These are phyloP conservation scores for Termitomyces sp. DNA, from an alignment of 1,284 basidiomycete species.

Conservation along the genomic window DNA sequence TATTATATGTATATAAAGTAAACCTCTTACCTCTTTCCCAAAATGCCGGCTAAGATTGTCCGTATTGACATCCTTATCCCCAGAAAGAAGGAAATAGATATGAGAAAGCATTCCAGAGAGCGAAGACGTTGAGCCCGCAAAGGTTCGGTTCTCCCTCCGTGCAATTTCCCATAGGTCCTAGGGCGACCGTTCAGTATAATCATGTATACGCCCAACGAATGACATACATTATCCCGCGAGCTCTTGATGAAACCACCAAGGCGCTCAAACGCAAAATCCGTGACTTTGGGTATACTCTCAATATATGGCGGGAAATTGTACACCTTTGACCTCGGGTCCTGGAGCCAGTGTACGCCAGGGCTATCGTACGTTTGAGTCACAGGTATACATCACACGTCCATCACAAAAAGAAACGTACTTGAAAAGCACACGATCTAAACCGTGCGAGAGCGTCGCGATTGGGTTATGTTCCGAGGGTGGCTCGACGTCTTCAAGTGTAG, in stretches of 20 bases:
- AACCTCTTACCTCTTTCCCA: conserved; percentile 45
- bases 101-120: conserved; percentile 82
- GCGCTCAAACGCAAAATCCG: conserved; percentile 89
- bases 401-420: conserved; percentile 47
- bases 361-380: conserved; percentile 32
- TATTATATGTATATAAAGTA: background rate
- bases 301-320: conserved; percentile 82
- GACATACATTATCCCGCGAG: conserved; percentile 65
- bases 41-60: conserved; percentile 57
- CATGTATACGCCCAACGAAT: background rate
- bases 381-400: background rate
- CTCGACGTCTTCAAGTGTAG: conserved; percentile 35
- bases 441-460: conserved; percentile 72
- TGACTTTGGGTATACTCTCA: conserved; percentile 70
- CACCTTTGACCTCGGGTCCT: conserved; percentile 80
- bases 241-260: conserved; percentile 77
- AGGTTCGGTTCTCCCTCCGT: conserved; percentile 52
- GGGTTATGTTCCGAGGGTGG: conserved; percentile 45
- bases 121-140: conserved; percentile 91
- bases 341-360: conserved; percentile 89
- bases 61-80: conserved; percentile 58
- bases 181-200: conserved; percentile 1
- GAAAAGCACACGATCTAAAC: conserved; percentile 80
- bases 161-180: conserved; percentile 70
- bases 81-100: conserved; percentile 81